Evolutionary conservation across 1,284 basidiomycete species (phyloP).

Genomic region (Leccinum subrobustum): DNA sequence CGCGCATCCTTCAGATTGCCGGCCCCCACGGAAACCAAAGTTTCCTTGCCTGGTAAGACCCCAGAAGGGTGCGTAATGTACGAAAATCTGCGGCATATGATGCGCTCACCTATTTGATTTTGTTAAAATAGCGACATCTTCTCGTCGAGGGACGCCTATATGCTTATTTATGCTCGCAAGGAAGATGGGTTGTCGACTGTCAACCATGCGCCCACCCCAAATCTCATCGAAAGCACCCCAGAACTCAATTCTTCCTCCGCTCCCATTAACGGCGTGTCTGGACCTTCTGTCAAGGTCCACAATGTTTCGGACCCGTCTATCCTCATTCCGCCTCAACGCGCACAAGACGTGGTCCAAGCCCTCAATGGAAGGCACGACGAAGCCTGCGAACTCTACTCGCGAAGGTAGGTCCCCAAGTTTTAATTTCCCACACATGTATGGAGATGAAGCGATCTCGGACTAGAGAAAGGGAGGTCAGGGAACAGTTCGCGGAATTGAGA

Average conservation of each 20-base stretch:
- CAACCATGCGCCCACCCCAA: conserved; percentile 24
- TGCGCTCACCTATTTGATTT: conserved; percentile 27
- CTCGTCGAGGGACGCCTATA: conserved; percentile 84
- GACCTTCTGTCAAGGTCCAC: conserved; percentile 8
- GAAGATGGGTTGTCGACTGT: conserved; percentile 16
- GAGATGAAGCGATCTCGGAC: conserved; percentile 10
- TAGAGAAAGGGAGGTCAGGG: conserved; percentile 46
- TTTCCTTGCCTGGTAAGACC: conserved; percentile 27
- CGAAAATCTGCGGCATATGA: conserved; percentile 6
- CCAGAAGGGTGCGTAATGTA: conserved; percentile 27
- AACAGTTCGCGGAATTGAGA: conserved; percentile 49
- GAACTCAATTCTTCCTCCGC: conserved; percentile 9
- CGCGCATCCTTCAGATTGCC: conserved; percentile 23
- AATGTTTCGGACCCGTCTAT: conserved; percentile 20
- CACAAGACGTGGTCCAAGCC: conserved; percentile 50
- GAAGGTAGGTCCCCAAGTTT: conserved; percentile 42
- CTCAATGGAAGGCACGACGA: conserved; percentile 56
- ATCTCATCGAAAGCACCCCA: conserved; percentile 23
- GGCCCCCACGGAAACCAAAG: conserved; percentile 18
- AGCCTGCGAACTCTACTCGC: conserved; percentile 49
- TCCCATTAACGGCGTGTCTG: conserved; percentile 22
- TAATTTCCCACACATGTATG: conserved; percentile 19
- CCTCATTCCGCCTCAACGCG: conserved; percentile 48
- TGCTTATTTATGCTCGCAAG: conserved; percentile 80
- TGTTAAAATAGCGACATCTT: conserved; percentile 36